Evolutionary conservation across 2,329 filamentous ascomycete genomes (phyloP), one percentile per base, ranked within the genome.

Genomic region (Hypoxylon rubiginosum): DNA sequence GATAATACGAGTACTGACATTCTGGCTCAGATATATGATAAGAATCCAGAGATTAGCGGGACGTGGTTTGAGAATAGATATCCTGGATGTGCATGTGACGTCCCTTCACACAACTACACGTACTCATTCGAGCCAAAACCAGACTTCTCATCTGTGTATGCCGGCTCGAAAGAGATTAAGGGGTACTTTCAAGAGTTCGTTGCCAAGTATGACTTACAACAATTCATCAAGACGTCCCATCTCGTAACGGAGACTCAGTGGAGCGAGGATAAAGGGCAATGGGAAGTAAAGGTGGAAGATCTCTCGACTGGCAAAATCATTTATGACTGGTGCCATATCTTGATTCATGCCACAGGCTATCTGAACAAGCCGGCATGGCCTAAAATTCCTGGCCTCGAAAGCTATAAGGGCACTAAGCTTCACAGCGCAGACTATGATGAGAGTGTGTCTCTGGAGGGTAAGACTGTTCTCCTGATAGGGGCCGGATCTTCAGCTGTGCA

Each of bases 61-160:
- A 86, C 84, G 2, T 86, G 84, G 84, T 83, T 75, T 45, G 84
- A 86, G 71, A 86, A 86, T 72, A 76, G 77, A 58, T 82, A 82
- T 60, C 79, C 80, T 5, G 80, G 76, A 43, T 83, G 82, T 72
- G 82, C 81, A 4, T 85, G 82, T 67, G 84, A 87, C 58, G 80
- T 86, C 0, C 84, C 83, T 1, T 79, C 83, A 0, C 84, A 85
- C 71, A 84, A 83, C 68, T 86, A 86, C 75, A 83, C 81, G 0
- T 85, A 78, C 76, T 81, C 79, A 7, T 86, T 84, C 56, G 82
- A 84, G 68, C 82, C 81, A 1, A 82, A 82, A 55, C 70, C 75
- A 19, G 77, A 81, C 51, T 83, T 79, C 78, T 78, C 79, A 0
- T 77, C 77, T 3, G 77, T 81, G 0, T 85, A 84, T 64, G 76